These are phyloP conservation scores for Trypanosoma conorhini DNA, from an alignment of 208 protist genomes.

Conservation along the genomic window DNA sequence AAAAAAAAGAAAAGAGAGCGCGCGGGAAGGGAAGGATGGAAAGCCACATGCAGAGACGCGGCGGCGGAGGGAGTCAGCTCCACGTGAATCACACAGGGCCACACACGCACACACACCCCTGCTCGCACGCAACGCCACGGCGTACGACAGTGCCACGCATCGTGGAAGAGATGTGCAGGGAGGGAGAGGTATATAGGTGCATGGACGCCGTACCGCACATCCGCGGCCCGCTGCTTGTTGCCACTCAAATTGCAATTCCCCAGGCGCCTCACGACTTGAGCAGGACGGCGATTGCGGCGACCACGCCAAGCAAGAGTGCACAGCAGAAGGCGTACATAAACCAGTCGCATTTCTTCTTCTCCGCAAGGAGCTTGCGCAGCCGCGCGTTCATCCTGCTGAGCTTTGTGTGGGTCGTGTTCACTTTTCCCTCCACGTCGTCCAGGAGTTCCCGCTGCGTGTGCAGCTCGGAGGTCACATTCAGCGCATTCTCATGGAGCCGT, in stretches of 20 bases:
- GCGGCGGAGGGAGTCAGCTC: not conserved
- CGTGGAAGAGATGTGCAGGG: not conserved
- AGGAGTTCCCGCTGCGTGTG: conserved; percentile 13
- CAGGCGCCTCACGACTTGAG: not conserved
- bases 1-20: not conserved
- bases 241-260: not conserved
- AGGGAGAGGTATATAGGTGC: too few relatives aligned
- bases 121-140: too few relatives aligned
- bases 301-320: conserved; percentile 20
- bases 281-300: conserved; percentile 16
- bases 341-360: conserved; percentile 9
- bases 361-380: conserved; percentile 7
- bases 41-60: not conserved
- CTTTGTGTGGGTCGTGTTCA: conserved; percentile 2
- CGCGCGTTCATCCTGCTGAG: conserved; percentile 16
- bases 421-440: conserved; percentile 13
- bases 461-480: conserved; percentile 17
- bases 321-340: conserved; percentile 23
- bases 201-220: too few relatives aligned
- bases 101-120: not conserved
- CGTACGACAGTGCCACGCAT: not conserved
- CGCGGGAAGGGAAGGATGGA: not conserved
- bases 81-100: not conserved
- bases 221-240: too few relatives aligned
- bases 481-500: conserved; percentile 22